Evolutionary conservation across 2,329 filamentous ascomycete species (phyloP).

Genomic region (Colletotrichum viniferum): DNA sequence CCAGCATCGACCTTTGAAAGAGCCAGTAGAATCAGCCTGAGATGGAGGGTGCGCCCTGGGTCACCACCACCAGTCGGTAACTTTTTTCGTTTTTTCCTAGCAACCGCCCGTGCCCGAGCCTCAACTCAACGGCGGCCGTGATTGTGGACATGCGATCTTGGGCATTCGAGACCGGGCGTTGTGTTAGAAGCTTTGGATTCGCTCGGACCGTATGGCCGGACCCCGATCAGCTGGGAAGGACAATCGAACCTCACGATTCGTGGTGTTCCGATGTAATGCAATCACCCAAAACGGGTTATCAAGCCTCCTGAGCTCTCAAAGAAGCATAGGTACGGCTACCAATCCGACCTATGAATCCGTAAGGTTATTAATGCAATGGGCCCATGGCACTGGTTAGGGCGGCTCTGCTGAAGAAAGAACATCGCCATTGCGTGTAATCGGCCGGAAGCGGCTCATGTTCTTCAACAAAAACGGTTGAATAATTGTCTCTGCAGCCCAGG

Average conservation of each 20-base stretch:
- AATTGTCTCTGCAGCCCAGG: not conserved
- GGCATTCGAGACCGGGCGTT: not conserved
- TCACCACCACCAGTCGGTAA: not conserved
- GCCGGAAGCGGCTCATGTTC: constrained; percentile 3
- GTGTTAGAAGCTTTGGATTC: not conserved
- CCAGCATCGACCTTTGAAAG: not conserved
- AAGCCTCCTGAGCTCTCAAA: not conserved
- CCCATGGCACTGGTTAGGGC: not conserved
- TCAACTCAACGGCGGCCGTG: not conserved
- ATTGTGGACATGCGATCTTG: not conserved
- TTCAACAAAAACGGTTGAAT: not conserved
- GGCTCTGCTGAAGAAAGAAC: constrained; percentile 5
- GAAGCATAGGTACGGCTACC: not conserved
- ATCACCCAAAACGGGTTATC: not conserved
- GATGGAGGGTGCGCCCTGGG: not conserved
- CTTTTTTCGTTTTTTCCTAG: not conserved
- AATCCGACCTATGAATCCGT: not conserved
- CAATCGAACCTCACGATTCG: not conserved
- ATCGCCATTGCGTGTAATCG: not conserved
- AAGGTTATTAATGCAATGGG: not conserved
- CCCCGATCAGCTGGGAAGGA: not conserved
- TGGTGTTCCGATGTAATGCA: not conserved
- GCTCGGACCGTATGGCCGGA: not conserved
- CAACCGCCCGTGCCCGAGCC: not conserved
- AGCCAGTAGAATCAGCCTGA: not conserved